Percentiles rank a stretch among this genome's conserved stretches.
These are phyloP conservation scores for Rhizopogon roseolus DNA, from an alignment of 768 basidiomycete genomes.

Conservation along the genomic window DNA sequence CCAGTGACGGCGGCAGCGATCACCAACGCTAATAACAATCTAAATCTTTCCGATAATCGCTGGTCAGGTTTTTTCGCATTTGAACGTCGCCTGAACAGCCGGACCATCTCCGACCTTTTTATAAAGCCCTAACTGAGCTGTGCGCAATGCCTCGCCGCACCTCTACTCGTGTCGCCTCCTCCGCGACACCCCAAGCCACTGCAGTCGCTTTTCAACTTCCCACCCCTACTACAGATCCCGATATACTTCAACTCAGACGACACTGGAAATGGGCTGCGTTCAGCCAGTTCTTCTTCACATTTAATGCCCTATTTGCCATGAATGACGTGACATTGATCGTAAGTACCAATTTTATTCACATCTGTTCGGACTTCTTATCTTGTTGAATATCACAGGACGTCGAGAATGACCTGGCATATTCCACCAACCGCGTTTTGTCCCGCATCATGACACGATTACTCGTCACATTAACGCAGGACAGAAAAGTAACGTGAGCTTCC, in stretches of 20 bases:
- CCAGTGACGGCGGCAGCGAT: not conserved
- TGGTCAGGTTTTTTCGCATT: not conserved
- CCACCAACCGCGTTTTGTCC: slow-evolving; percentile 55
- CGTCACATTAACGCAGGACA: slow-evolving; percentile 71
- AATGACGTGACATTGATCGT: slow-evolving; percentile 67
- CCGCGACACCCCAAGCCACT: slow-evolving; percentile 24
- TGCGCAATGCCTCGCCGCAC: slow-evolving; percentile 55
- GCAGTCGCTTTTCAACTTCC: slow-evolving; percentile 19
- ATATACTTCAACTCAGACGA: slow-evolving; percentile 55
- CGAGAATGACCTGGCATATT: slow-evolving; percentile 68
- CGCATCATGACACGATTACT: slow-evolving; percentile 74
- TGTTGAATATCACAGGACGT: slow-evolving; percentile 49
- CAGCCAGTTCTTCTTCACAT: slow-evolving; percentile 86
- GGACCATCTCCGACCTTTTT: slow-evolving; percentile 33
- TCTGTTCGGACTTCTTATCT: slow-evolving; percentile 2
- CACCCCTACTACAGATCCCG: slow-evolving; percentile 26
- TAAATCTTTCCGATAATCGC: not conserved
- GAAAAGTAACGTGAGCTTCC: slow-evolving; percentile 65
- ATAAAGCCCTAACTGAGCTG: slow-evolving; percentile 30
- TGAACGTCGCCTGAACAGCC: slow-evolving; percentile 12
- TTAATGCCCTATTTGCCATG: slow-evolving; percentile 67
- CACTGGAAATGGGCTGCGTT: slow-evolving; percentile 95
- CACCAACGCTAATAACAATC: not conserved
- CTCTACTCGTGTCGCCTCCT: slow-evolving; percentile 32
- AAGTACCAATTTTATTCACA: slow-evolving; percentile 18